Conservation (phyloP, 768 basidiomycete genomes). For the Tremella yokohamensis region DNA sequence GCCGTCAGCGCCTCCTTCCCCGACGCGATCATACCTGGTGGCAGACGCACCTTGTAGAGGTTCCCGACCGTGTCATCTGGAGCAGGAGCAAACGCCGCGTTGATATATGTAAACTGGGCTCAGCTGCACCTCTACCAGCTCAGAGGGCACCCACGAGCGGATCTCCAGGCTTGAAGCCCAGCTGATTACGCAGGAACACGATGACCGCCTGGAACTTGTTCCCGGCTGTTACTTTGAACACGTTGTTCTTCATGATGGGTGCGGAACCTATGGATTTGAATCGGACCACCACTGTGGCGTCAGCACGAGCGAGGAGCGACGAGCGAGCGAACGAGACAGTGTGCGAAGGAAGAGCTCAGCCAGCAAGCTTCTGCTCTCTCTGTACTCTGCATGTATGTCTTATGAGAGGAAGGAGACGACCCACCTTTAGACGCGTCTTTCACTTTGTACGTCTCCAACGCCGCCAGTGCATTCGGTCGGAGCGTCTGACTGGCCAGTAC, state of each 20-base stretch:
- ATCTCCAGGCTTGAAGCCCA: conserved; percentile 80
- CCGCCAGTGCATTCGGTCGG: conserved; percentile 53
- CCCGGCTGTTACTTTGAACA: conserved; percentile 93
- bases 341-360: no score
- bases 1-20: no score
- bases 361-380: no score
- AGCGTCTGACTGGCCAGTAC: conserved; percentile 7
- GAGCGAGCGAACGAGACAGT: neutral
- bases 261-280: conserved; percentile 98
- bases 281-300: conserved; percentile 74
- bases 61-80: conserved; percentile 78
- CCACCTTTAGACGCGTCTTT: conserved; percentile 50
- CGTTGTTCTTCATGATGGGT: conserved; percentile 98
- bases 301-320: conserved; percentile 4
- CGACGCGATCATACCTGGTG: neutral
- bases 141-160: conserved; percentile 61
- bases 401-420: conserved; percentile 7
- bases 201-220: conserved; percentile 95
- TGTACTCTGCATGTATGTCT: no score
- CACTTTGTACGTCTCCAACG: conserved; percentile 70
- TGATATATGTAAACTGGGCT: conserved; percentile 58
- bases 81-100: conserved; percentile 74
- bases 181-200: conserved; percentile 81
- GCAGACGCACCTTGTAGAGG: conserved; percentile 61
- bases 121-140: neutral